Evolutionary conservation across 75 land plant genomes (phyloP).

Genomic region (Sequoiadendron giganteum): DNA sequence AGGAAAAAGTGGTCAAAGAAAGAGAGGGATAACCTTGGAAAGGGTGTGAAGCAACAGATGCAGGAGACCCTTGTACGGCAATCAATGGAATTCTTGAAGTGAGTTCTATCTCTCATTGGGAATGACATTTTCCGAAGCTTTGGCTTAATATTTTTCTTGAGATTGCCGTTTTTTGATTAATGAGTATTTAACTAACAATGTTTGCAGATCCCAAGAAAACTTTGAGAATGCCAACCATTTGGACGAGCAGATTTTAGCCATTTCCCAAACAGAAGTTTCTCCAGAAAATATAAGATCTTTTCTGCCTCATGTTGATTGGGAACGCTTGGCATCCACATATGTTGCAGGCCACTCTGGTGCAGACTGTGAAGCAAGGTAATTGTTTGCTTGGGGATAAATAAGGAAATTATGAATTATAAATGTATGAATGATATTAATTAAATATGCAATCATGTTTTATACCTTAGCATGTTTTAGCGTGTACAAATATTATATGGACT

Average conservation of each 20-base stretch:
- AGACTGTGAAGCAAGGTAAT: constrained; percentile 83
- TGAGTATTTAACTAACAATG: constrained; percentile 2
- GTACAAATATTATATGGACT: neutral
- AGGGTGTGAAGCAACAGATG: constrained; percentile 81
- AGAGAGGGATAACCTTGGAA: constrained; percentile 67
- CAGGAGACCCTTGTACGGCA: constrained; percentile 62
- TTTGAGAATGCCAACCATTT: constrained; percentile 32
- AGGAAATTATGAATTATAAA: neutral
- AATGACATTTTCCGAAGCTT: neutral
- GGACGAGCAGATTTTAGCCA: constrained; percentile 36
- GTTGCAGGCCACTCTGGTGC: constrained; percentile 54
- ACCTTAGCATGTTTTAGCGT: neutral
- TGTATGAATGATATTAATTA: neutral
- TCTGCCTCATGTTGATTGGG: constrained; percentile 71
- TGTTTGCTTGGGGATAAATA: neutral
- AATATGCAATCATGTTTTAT: neutral
- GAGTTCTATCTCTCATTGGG: neutral
- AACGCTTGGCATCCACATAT: constrained; percentile 71
- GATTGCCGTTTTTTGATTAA: neutral
- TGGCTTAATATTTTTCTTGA: neutral
- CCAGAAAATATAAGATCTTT: constrained; percentile 59
- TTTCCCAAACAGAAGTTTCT: constrained; percentile 47
- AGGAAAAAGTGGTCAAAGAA: constrained; percentile 59
- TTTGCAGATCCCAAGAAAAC: constrained; percentile 34
- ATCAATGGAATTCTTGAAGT: constrained; percentile 49